Evolutionary conservation across 2,329 filamentous ascomycete genomes (phyloP), one percentile per base, ranked within the genome.

Genomic region (Huntiella decipiens): DNA sequence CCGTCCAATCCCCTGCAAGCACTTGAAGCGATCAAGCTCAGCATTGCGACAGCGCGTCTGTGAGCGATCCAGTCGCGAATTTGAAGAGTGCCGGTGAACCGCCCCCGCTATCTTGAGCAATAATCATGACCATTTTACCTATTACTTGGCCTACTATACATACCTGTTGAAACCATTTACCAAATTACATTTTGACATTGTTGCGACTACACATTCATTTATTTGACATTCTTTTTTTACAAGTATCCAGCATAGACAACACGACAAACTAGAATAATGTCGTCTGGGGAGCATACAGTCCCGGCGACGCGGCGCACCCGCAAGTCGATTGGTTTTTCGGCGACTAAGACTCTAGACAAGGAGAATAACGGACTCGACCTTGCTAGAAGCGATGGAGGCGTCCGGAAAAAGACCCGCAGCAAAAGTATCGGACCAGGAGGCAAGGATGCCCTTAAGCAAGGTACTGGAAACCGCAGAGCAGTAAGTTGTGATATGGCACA

Each of bases 351-450:
- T 34, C 62, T 17, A 32, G 50, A 84, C 55, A 86, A 85, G 61
- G 84, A 92, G 58, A 92, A 92, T 67, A 71, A 73, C 56, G 82
- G 79, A 3, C 63, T 78, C 38, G 78, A 84, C 53, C 60, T 81
- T 47, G 70, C 67, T 50, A 68, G 71, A 52, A 63, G 66, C 48
- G 57, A 68, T 53, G 67, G 65, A 28, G 66, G 65, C 49, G 68
- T 61, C 56, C 66, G 70, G 51, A 72, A 71, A 64, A 88, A 86
- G 63, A 82, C 80, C 49, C 78, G 91, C 53, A 95, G 88, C 63
- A 96, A 95, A 67, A 96, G 88, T 63, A 79, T 98, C 54, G 91
- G 91, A 2, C 88, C 91, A 12, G 91, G 88, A 43, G 86, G 87
- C 19, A 63, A 94, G 39, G 86, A 92, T 66, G 79, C 80, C 48